Percentiles rank a stretch among this genome's conserved stretches.
Conservation (phyloP, 768 basidiomycete genomes). For the Hemileccinum impolitum region DNA sequence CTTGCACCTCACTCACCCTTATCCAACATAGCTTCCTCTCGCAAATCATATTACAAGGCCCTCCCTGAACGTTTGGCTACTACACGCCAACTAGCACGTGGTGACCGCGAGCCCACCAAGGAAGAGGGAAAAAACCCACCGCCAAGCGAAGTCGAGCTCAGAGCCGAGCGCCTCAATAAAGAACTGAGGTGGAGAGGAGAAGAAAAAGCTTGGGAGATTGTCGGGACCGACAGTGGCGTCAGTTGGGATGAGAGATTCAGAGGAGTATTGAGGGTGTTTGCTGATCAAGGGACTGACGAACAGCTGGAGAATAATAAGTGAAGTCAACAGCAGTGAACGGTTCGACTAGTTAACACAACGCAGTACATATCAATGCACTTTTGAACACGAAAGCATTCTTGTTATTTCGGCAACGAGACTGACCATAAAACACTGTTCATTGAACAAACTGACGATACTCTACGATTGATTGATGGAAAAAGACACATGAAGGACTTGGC, state of each 20-base stretch:
- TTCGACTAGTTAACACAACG: background rate
- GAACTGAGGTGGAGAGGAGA: conserved; percentile 84
- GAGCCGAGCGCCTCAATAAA: conserved; percentile 84
- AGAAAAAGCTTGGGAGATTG: conserved; percentile 73
- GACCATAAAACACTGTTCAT: too few species aligned
- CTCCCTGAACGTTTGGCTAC: conserved; percentile 63
- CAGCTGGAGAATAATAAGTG: background rate
- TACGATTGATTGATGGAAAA: too few species aligned
- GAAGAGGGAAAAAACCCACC: conserved; percentile 78
- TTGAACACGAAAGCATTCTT: too few species aligned
- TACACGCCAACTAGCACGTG: conserved; percentile 72
- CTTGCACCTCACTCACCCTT: conserved; percentile 65
- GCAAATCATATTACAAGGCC: conserved; percentile 72
- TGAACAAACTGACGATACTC: too few species aligned
- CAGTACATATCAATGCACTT: too few species aligned
- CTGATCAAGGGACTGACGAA: conserved; percentile 32
- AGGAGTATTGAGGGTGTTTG: conserved; percentile 58
- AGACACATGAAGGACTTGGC: background rate
- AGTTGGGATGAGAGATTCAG: conserved; percentile 78
- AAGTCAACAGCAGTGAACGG: background rate
- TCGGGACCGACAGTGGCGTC: conserved; percentile 59
- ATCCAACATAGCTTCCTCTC: conserved; percentile 60
- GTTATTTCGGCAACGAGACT: too few species aligned
- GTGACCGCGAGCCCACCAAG: conserved; percentile 80
- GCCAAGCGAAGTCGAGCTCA: conserved; percentile 83